Base-by-base conservation (phyloP, 2,329 filamentous ascomycete genomes). In the Xylaria multiplex region DNA sequence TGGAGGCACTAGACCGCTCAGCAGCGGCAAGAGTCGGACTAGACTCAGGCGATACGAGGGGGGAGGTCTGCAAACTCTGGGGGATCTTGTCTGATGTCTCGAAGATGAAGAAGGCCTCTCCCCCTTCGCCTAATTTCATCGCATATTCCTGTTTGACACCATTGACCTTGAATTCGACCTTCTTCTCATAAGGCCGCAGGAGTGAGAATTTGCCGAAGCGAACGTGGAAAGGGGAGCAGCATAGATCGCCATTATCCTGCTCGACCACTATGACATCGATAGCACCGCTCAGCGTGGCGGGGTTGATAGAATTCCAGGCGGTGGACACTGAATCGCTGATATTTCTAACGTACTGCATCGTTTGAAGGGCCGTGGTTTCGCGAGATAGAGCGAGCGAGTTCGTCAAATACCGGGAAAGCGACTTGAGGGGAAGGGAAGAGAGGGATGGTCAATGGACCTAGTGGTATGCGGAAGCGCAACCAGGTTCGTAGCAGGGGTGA, bases 251-350 rank as follows among this genome's bases (percentile, higher is more conserved):
- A 85, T 99, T 96, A 77, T 95, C 93, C 73, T 96, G 93, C 80
- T 99, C 93, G 65, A 99, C 93, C 62, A 99, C 95, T 72, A 99
- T 97, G 73, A 98, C 95, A 85, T 99, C 96, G 82, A 99, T 98
- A 76, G 96, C 96, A 76, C 96, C 96, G 82, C 93, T 97, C 64
- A 99, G 88, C 13, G 96, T 99, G 50, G 96, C 93, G 57, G 96
- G 96, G 80, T 99, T 99, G 85, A 99, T 97, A 30, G 94, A 97
- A 81, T 99, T 99, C 96, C 96, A 99, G 79, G 96, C 95, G 82
- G 96, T 97, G 74, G 94, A 97, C 75, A 99, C 95, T 59, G 93
- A 96, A 78, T 94, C 94, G 80, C 93, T 96, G 74, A 98, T 88
- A 77, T 94, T 97, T 73, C 96, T 89, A 73, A 98, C 94, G 91